Conservation (phyloP, 2,329 filamentous ascomycete genomes). For the Madurella fahalii region DNA sequence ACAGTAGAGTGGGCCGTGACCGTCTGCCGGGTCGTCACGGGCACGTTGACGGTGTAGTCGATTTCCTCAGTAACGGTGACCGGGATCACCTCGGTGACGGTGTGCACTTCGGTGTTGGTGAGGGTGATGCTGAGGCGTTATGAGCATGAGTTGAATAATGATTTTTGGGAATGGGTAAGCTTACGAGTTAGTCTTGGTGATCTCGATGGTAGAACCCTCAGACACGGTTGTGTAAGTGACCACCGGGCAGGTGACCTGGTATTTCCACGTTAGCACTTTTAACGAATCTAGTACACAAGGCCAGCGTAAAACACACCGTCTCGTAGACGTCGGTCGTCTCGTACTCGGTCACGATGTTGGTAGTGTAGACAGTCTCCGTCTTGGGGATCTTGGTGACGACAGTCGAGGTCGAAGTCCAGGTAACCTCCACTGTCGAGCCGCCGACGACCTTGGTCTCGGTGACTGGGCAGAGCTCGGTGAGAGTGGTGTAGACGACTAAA, state of each 20-base stretch:
- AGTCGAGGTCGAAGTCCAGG: constrained; percentile 38
- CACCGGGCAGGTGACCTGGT: constrained; percentile 36
- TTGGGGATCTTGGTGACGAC: constrained; percentile 31
- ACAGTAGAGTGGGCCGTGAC: constrained; percentile 36
- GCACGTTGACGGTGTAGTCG: constrained; percentile 40
- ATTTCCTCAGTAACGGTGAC: constrained; percentile 38
- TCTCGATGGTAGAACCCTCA: constrained; percentile 37
- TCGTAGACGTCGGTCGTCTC: constrained; percentile 36
- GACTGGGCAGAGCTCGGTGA: constrained; percentile 43
- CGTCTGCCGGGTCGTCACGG: constrained; percentile 31
- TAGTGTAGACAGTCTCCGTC: constrained; percentile 35
- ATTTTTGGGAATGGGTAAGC: neutral
- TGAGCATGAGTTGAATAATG: neutral
- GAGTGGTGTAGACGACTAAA: constrained; percentile 37
- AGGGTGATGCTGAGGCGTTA: constrained; percentile 31
- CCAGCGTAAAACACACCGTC: constrained; percentile 20
- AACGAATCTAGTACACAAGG: too few species aligned
- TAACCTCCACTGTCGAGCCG: constrained; percentile 39
- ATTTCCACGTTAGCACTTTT: constrained; percentile 19
- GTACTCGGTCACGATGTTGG: constrained; percentile 32
- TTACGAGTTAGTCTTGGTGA: constrained; percentile 40
- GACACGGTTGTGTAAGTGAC: constrained; percentile 42
- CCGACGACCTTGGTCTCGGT: constrained; percentile 42
- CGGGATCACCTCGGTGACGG: constrained; percentile 38
- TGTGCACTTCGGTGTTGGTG: constrained; percentile 34